These are phyloP conservation scores for Agastache rugosa DNA, from an alignment of 257 asterid species.

Conservation along the genomic window DNA sequence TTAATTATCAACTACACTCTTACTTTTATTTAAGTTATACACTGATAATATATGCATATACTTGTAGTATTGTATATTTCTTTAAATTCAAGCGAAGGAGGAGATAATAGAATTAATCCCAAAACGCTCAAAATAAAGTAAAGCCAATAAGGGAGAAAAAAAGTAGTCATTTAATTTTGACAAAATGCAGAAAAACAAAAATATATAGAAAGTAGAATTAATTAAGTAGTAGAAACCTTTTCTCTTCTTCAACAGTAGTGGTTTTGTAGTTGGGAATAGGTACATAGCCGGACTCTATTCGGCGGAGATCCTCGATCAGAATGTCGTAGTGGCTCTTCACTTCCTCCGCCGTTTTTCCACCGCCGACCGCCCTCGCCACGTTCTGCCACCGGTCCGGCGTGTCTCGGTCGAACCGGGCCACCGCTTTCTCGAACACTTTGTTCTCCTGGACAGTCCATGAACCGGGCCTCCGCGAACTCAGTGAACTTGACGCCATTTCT, in stretches of 20 bases:
- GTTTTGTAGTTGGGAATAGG: constrained; percentile 60
- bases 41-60: too few relatives aligned
- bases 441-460: constrained; percentile 72
- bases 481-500: constrained; percentile 50
- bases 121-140: too few relatives aligned
- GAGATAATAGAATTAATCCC: too few relatives aligned
- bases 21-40: too few relatives aligned
- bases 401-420: constrained; percentile 64
- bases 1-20: too few relatives aligned
- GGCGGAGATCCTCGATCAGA: constrained; percentile 67
- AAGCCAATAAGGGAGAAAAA: too few relatives aligned
- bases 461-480: constrained; percentile 34
- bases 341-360: constrained; percentile 67
- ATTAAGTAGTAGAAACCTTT: constrained; percentile 43
- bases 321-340: constrained; percentile 64
- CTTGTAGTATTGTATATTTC: too few relatives aligned
- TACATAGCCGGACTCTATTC: constrained; percentile 61
- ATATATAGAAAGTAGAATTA: neutral
- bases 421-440: constrained; percentile 70
- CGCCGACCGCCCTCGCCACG: constrained; percentile 68
- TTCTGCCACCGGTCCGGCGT: constrained; percentile 81
- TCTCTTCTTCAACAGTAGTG: constrained; percentile 31
- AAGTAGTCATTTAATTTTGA: neutral
- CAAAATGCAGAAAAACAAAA: neutral
- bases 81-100: too few relatives aligned